phyloP scores from a whole-genome alignment of 2,329 filamentous ascomycete genomes.

The Beauveria australis region DNA sequence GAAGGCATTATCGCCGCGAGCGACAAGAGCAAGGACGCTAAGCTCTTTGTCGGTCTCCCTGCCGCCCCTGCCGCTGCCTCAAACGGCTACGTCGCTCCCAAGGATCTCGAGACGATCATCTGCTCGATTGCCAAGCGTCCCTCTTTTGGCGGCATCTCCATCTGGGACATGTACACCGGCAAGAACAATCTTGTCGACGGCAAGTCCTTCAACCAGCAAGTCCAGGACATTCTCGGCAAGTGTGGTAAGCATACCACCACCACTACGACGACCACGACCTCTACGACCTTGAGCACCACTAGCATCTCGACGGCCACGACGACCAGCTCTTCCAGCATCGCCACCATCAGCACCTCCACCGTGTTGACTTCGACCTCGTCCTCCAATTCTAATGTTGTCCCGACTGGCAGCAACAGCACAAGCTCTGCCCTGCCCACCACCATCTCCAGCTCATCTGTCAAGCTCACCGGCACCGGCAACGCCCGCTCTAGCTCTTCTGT shows the following conservation, averaged over 20 bases:
- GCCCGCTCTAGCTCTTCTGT: background rate
- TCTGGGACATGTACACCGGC: slow-evolving; percentile 36
- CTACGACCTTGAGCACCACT: slow-evolving; percentile 6
- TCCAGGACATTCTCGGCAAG: slow-evolving; percentile 28
- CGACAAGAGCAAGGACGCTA: slow-evolving; percentile 29
- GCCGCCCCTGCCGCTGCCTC: slow-evolving; percentile 16
- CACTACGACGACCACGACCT: slow-evolving; percentile 15
- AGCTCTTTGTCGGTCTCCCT: slow-evolving; percentile 38
- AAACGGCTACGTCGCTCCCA: slow-evolving; percentile 27
- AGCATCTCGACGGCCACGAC: background rate
- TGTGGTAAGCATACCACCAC: slow-evolving; percentile 23
- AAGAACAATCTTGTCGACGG: slow-evolving; percentile 22
- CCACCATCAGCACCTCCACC: background rate
- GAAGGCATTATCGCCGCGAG: slow-evolving; percentile 24
- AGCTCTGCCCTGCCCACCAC: background rate
- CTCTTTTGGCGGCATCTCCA: slow-evolving; percentile 37
- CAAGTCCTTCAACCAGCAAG: slow-evolving; percentile 29
- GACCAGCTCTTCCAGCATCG: slow-evolving; percentile 1
- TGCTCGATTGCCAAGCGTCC: slow-evolving; percentile 27
- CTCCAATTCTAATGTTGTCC: background rate
- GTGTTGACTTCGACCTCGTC: background rate
- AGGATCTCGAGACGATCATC: slow-evolving; percentile 28
- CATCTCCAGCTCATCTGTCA: background rate
- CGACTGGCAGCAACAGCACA: background rate
- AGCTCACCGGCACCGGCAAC: background rate